phyloP scores from a whole-genome alignment of 345 rosid species.

The Euphorbia peplus region DNA sequence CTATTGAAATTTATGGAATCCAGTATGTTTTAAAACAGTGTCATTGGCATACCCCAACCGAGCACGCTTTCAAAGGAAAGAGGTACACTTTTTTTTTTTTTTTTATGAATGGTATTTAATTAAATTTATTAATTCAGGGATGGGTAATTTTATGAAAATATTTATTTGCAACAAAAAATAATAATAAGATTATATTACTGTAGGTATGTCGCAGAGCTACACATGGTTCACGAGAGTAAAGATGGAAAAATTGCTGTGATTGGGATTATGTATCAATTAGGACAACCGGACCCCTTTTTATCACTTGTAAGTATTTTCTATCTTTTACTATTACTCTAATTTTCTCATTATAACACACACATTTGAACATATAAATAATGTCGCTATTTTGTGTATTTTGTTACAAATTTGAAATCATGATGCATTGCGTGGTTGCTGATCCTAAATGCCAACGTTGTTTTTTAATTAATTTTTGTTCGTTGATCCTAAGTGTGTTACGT shows the following conservation, averaged over 20 bases:
- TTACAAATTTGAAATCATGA: too few relatives aligned
- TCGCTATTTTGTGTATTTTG: too few relatives aligned
- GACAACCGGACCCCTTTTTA: slow-evolving; percentile 65
- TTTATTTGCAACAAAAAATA: neutral
- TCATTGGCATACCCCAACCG: slow-evolving; percentile 71
- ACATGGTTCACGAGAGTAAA: slow-evolving; percentile 68
- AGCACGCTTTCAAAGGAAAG: slow-evolving; percentile 49
- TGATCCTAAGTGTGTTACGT: too few relatives aligned
- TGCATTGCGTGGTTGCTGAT: too few relatives aligned
- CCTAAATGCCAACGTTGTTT: too few relatives aligned
- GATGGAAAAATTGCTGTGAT: slow-evolving; percentile 62
- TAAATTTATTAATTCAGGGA: neutral
- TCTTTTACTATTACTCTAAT: too few relatives aligned
- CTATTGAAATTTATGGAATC: slow-evolving; percentile 40
- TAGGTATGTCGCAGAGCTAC: slow-evolving; percentile 65
- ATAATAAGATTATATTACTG: neutral
- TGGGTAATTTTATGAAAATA: too few relatives aligned
- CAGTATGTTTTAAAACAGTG: slow-evolving; percentile 38
- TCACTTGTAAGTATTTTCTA: slow-evolving; percentile 37
- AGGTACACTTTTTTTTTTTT: slow-evolving; percentile 19
- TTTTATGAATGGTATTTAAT: neutral
- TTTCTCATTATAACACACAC: too few relatives aligned
- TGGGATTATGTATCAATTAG: slow-evolving; percentile 63
- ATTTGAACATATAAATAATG: too few relatives aligned
- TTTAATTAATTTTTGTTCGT: too few relatives aligned